These are phyloP conservation scores for Anastatica hierochuntica DNA, from an alignment of 345 rosid species.

Conservation along the genomic window DNA sequence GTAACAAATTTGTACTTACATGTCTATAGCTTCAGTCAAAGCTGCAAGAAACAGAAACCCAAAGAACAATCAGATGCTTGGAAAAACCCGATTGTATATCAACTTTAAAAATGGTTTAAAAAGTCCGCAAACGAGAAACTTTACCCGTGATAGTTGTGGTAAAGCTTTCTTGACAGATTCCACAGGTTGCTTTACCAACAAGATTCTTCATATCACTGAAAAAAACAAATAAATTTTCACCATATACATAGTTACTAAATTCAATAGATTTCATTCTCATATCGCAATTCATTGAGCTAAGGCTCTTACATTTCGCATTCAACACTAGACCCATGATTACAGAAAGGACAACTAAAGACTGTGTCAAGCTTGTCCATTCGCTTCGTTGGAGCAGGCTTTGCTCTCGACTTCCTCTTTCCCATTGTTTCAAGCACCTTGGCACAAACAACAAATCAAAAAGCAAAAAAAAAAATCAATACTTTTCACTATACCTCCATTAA, in stretches of 20 bases:
- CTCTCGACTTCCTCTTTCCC: slow-evolving; percentile 97
- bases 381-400: slow-evolving; percentile 91
- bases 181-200: slow-evolving; percentile 67
- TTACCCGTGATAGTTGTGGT: slow-evolving; percentile 89
- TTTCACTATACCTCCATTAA: too few relatives aligned
- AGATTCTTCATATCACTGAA: slow-evolving; percentile 87
- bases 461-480: neutral
- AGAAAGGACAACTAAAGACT: slow-evolving; percentile 89
- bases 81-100: neutral
- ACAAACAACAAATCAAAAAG: too few relatives aligned
- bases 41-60: slow-evolving; percentile 45
- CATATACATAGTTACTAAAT: too few relatives aligned
- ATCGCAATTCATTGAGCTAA: neutral
- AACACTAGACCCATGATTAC: slow-evolving; percentile 88
- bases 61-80: neutral
- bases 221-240: neutral
- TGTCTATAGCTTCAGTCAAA: slow-evolving; percentile 75
- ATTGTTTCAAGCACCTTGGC: slow-evolving; percentile 22
- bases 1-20: slow-evolving; percentile 43
- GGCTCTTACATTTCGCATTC: slow-evolving; percentile 64
- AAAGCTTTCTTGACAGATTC: slow-evolving; percentile 83
- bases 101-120: neutral
- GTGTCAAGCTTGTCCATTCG: slow-evolving; percentile 94
- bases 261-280: neutral
- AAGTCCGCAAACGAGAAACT: neutral